These are phyloP conservation scores for Cystobasidiopsis lactophilus DNA, from an alignment of 768 basidiomycete genomes.

Conservation along the genomic window DNA sequence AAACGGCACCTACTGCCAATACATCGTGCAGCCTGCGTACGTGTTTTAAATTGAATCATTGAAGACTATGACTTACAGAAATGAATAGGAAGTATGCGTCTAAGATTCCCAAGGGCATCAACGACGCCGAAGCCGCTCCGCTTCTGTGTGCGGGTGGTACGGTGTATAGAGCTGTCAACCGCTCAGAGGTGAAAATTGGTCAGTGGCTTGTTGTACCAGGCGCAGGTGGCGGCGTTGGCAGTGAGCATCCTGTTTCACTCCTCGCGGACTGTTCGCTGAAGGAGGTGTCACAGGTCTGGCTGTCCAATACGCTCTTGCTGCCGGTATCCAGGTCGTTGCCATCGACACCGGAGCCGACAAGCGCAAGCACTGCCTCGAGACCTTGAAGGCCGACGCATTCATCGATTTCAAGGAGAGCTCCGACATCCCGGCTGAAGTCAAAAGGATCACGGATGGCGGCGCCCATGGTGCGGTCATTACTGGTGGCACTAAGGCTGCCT, in stretches of 20 bases:
- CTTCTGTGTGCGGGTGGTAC: conserved; percentile 38
- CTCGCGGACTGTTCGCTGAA: no score
- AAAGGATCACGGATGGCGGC: conserved; percentile 36
- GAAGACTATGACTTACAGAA: no score
- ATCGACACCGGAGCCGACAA: conserved; percentile 58
- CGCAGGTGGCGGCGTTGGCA: conserved; percentile 28
- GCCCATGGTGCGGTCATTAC: conserved; percentile 36
- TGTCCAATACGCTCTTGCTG: conserved; percentile 54
- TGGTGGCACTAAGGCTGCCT: conserved; percentile 25
- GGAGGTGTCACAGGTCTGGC: conserved; percentile 30
- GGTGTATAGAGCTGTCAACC: conserved; percentile 61
- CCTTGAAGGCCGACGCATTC: conserved; percentile 41
- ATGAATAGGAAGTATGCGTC: no score
- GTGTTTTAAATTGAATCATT: no score
- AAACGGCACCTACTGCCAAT: no score
- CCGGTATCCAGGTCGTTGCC: conserved; percentile 56
- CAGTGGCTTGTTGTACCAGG: conserved; percentile 38
- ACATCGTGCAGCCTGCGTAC: no score
- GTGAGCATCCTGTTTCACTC: no score
- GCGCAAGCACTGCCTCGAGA: conserved; percentile 33
- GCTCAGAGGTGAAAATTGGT: conserved; percentile 39
- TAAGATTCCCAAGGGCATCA: no score
- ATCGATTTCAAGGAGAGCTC: conserved; percentile 50
- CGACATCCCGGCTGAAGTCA: conserved; percentile 44
- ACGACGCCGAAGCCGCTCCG: no score